These are phyloP conservation scores for Coprinopsis sp. DNA, from an alignment of 768 basidiomycete species.

Conservation along the genomic window DNA sequence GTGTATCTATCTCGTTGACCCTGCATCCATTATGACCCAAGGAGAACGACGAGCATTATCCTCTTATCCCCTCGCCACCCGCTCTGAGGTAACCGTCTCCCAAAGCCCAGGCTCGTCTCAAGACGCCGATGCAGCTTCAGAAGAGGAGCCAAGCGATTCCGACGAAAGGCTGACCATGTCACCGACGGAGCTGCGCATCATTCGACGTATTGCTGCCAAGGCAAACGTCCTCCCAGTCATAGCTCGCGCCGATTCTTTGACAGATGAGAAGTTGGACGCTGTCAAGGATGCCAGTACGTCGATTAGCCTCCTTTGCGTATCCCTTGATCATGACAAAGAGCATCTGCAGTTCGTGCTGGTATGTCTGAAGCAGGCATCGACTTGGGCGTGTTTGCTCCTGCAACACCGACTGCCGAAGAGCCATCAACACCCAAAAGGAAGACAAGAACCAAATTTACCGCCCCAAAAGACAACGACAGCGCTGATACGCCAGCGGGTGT, in stretches of 20 bases:
- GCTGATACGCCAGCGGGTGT: too few relatives aligned
- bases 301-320: background rate
- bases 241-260: constrained; percentile 76
- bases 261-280: constrained; percentile 65
- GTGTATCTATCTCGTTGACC: constrained; percentile 84
- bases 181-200: constrained; percentile 73
- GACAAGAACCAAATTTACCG: constrained; percentile 26
- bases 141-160: constrained; percentile 45
- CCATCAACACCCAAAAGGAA: constrained; percentile 29
- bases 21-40: constrained; percentile 58
- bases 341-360: constrained; percentile 52
- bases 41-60: constrained; percentile 47
- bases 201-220: constrained; percentile 67
- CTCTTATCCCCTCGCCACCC: constrained; percentile 47
- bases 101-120: constrained; percentile 49
- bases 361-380: constrained; percentile 62
- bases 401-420: constrained; percentile 17
- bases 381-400: constrained; percentile 69
- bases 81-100: constrained; percentile 65
- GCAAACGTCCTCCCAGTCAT: constrained; percentile 81
- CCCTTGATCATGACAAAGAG: constrained; percentile 5
- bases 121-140: constrained; percentile 49
- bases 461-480: constrained; percentile 25
- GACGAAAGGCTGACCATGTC: constrained; percentile 59
- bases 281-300: constrained; percentile 59